Evolutionary conservation across 108 stramenopile genomes (phyloP).

Genomic region (Aureococcus anophagefferens): DNA sequence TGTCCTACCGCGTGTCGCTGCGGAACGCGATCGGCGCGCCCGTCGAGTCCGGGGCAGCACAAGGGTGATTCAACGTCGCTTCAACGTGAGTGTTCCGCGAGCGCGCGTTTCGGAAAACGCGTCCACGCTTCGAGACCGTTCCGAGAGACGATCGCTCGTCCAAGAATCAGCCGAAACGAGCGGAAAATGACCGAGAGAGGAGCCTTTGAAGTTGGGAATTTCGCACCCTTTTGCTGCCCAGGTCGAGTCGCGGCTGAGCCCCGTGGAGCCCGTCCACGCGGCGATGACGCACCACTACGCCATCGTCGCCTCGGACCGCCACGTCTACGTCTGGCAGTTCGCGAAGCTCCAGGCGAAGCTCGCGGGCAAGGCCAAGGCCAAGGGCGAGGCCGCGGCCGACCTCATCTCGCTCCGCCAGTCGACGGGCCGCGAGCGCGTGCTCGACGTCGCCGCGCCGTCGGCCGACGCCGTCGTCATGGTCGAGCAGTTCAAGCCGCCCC

Average conservation of each 20-base stretch:
- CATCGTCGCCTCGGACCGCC: conserved; percentile 29
- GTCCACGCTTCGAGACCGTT: no score
- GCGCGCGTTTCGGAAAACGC: no score
- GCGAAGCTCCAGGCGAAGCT: neutral
- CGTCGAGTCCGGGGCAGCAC: no score
- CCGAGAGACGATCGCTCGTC: neutral
- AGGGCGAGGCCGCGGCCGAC: neutral
- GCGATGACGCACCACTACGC: conserved; percentile 33
- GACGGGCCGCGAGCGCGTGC: conserved; percentile 31
- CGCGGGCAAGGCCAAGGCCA: neutral
- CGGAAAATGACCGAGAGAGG: no score
- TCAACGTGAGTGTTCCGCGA: no score
- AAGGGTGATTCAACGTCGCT: no score
- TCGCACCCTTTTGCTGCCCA: no score
- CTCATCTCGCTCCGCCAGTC: neutral
- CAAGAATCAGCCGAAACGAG: no score
- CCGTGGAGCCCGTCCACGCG: conserved; percentile 19
- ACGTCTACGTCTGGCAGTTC: conserved; percentile 54
- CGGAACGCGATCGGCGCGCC: conserved; percentile 40
- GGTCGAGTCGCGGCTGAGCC: conserved; percentile 3
- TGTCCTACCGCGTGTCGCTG: neutral
- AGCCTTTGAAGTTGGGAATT: no score
- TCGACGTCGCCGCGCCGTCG: conserved; percentile 25
- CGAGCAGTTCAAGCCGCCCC: neutral
- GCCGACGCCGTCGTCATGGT: neutral